phyloP scores from a whole-genome alignment of 23 red algal genomes.

The Gracilariopsis chorda region DNA sequence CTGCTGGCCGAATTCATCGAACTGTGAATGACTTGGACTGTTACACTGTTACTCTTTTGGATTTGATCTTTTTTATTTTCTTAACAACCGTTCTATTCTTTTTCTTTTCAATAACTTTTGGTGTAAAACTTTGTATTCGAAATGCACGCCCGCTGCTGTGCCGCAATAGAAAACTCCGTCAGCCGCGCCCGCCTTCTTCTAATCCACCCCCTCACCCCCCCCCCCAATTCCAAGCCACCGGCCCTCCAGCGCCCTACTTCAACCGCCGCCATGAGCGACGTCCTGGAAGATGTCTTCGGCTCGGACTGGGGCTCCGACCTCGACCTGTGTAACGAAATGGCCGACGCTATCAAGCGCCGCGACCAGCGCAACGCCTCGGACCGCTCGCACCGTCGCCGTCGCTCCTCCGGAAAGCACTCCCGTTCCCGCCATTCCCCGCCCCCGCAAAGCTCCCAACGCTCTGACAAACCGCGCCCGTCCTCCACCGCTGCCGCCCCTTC shows the following conservation, averaged over 20 bases:
- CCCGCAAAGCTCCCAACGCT: not conserved
- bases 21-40: not conserved
- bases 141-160: not conserved
- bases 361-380: not conserved
- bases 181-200: not conserved
- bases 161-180: not conserved
- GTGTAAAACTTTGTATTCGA: constrained; percentile 6
- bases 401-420: not conserved
- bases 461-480: not conserved
- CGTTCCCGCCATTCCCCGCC: not conserved
- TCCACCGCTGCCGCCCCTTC: not conserved
- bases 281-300: constrained; percentile 31
- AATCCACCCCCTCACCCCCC: not conserved
- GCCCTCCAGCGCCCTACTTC: not conserved
- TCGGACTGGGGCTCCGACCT: constrained; percentile 34
- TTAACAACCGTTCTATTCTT: not conserved
- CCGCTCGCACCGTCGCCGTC: not conserved
- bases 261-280: not conserved
- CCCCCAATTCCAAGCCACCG: not conserved
- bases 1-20: constrained; percentile 63
- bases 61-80: not conserved
- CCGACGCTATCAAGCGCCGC: not conserved
- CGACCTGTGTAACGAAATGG: not conserved
- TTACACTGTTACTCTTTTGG: not conserved
- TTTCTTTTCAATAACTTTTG: not conserved